Evolutionary conservation across 345 rosid genomes (phyloP).

Genomic region (Erysimum cheiranthoides): DNA sequence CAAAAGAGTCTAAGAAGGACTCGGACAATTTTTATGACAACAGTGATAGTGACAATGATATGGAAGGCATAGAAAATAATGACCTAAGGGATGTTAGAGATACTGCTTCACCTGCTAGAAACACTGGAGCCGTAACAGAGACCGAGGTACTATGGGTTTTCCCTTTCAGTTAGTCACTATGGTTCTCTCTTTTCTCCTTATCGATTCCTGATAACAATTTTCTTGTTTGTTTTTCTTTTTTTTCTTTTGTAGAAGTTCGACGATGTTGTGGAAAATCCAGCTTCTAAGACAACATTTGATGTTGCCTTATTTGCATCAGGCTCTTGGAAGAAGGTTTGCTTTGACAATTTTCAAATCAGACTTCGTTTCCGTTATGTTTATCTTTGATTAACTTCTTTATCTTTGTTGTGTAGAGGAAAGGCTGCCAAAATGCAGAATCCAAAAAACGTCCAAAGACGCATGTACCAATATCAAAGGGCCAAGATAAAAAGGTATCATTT

Average conservation of each 20-base stretch:
- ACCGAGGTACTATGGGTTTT: slow-evolving; percentile 48
- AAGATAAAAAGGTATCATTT: slow-evolving; percentile 53
- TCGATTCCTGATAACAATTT: slow-evolving; percentile 13
- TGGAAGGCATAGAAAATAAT: slow-evolving; percentile 51
- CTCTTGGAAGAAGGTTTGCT: slow-evolving; percentile 74
- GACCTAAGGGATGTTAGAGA: slow-evolving; percentile 42
- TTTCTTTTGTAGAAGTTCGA: slow-evolving; percentile 55
- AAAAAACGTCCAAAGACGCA: slow-evolving; percentile 46
- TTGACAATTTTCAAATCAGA: background rate
- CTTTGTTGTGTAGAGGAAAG: slow-evolving; percentile 55
- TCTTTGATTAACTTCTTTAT: slow-evolving; percentile 16
- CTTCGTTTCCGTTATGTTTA: slow-evolving; percentile 16
- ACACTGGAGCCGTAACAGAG: slow-evolving; percentile 48
- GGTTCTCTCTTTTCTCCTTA: slow-evolving; percentile 15
- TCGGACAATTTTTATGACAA: slow-evolving; percentile 56
- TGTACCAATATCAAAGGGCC: slow-evolving; percentile 42
- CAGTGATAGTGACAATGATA: slow-evolving; percentile 72
- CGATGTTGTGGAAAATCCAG: slow-evolving; percentile 53
- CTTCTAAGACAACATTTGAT: slow-evolving; percentile 79
- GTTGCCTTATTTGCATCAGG: slow-evolving; percentile 77
- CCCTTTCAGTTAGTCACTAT: slow-evolving; percentile 2
- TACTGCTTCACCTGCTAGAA: slow-evolving; percentile 49
- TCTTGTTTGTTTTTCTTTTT: slow-evolving; percentile 24
- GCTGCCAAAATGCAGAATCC: slow-evolving; percentile 47
- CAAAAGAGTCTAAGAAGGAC: slow-evolving; percentile 48